phyloP scores from a whole-genome alignment of 1,284 basidiomycete species.

The Malassezia arunalokei region DNA sequence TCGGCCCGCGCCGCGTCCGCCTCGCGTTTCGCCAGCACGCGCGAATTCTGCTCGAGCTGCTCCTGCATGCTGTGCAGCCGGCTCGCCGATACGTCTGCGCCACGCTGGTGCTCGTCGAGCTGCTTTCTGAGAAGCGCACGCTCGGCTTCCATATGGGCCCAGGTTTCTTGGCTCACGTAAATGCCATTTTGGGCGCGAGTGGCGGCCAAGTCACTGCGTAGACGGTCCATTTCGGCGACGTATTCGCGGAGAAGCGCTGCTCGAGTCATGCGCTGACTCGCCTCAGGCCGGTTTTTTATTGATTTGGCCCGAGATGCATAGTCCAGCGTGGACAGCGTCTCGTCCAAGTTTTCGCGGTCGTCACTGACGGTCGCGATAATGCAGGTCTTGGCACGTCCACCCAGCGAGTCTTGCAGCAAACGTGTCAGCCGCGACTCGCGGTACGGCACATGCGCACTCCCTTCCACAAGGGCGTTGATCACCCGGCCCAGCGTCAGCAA shows the following conservation, averaged over 20 bases:
- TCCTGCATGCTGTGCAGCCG: conserved; percentile 36
- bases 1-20: conserved; percentile 45
- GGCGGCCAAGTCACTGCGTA: conserved; percentile 71
- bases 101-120: conserved; percentile 29
- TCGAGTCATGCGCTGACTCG: conserved; percentile 86
- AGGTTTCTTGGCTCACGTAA: conserved; percentile 33
- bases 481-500: conserved; percentile 88
- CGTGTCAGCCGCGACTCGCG: conserved; percentile 77
- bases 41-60: conserved; percentile 44
- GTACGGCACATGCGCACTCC: conserved; percentile 78
- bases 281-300: conserved; percentile 86
- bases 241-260: conserved; percentile 89
- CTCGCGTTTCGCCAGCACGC: conserved; percentile 36
- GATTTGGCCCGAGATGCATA: conserved; percentile 92
- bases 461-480: conserved; percentile 91
- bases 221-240: conserved; percentile 80
- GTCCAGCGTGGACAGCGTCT: conserved; percentile 92
- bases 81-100: conserved; percentile 36
- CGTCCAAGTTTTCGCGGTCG: conserved; percentile 65
- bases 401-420: conserved; percentile 92
- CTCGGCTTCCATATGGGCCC: conserved; percentile 31
- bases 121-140: conserved; percentile 23
- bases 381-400: conserved; percentile 94
- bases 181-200: conserved; percentile 39
- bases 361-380: conserved; percentile 69